A percentile compares a stretch with the other conserved stretches of the same genome.
These are phyloP conservation scores for Potentilla sterilis DNA, from an alignment of 306 rosid species.

Conservation along the genomic window DNA sequence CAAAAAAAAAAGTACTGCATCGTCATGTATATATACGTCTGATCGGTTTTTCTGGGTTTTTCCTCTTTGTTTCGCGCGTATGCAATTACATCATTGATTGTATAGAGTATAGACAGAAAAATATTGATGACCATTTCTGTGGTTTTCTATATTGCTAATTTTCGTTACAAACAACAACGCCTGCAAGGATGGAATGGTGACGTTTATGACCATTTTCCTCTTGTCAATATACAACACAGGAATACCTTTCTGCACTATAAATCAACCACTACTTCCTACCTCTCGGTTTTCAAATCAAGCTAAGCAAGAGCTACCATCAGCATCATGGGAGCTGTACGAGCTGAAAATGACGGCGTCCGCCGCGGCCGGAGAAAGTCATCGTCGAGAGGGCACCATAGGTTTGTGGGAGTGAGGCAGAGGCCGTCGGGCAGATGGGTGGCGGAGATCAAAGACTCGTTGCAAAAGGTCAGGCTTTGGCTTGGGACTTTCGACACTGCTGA, in stretches of 20 bases:
- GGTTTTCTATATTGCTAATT: neutral
- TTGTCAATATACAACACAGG: neutral
- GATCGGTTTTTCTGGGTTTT: neutral
- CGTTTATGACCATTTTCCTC: neutral
- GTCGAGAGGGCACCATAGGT: constrained; percentile 64
- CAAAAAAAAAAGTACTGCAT: neutral
- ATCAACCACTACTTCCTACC: neutral
- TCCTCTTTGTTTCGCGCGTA: neutral
- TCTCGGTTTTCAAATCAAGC: constrained; percentile 5
- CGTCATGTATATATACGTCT: neutral
- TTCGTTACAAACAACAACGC: constrained; percentile 20
- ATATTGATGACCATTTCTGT: neutral
- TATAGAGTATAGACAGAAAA: neutral
- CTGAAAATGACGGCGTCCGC: constrained; percentile 22
- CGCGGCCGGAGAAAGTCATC: constrained; percentile 49
- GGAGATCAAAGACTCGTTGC: constrained; percentile 75
- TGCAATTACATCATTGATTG: neutral
- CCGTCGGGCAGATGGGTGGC: constrained; percentile 92
- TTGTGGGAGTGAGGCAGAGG: constrained; percentile 69
- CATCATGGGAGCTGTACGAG: neutral
- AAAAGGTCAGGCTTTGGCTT: constrained; percentile 76
- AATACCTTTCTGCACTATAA: constrained; percentile 5
- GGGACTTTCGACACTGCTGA: constrained; percentile 73
- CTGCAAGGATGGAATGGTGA: constrained; percentile 13
- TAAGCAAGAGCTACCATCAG: constrained; percentile 6